Base-by-base conservation (phyloP, 371 early-diverging fungal genomes). In the Fennellomyces sp. region DNA sequence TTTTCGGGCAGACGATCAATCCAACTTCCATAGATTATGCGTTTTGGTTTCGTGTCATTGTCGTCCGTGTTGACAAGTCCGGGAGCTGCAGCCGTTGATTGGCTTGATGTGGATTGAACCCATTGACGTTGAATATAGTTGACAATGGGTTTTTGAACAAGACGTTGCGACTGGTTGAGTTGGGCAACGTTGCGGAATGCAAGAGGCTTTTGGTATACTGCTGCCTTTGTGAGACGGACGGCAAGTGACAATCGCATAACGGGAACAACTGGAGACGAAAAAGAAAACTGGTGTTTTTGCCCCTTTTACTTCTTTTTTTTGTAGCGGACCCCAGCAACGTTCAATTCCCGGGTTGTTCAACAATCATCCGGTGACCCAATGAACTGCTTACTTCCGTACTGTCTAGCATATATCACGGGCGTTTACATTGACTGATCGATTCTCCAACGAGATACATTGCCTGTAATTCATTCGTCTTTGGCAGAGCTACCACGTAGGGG, bases 1-100 rank as follows among this genome's bases (percentile, higher is more conserved):
- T 73, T 74, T 1, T 62, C 55, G 5, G 81, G 81, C 11, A 81
- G 60, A 8, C 65, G 62, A 36, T 81, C 81, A 17, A 81, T 64
- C 72, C 73, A 81, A 45, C 65, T 73, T 25, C 73, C 66, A 35
- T 81, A 75, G 13, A 35, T 11, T 3, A 57, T 52, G 19, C 57
- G 51, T 31, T 49, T 36, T 10, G 35, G 26, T 35, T 49, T 55
- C 11, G 8, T 12, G 13, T 33, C 13, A 29, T 28, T 39, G 38
- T 45, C 45, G 21, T 45, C 21, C n/a, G n/a, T n/a, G 23, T 45
- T 45, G 5, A 21, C 21, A 45, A 45, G 4, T 11, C 45, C 45
- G 0, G 45, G 5, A 45, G 45, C 23, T 4, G 21, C 45, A 23
- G 45, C 21, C 0, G 45, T 45, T 23, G 45, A 45, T 45, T 45